These are phyloP conservation scores for Arabidopsis hybrid DNA, from an alignment of 441 rosid species.

Conservation along the genomic window DNA sequence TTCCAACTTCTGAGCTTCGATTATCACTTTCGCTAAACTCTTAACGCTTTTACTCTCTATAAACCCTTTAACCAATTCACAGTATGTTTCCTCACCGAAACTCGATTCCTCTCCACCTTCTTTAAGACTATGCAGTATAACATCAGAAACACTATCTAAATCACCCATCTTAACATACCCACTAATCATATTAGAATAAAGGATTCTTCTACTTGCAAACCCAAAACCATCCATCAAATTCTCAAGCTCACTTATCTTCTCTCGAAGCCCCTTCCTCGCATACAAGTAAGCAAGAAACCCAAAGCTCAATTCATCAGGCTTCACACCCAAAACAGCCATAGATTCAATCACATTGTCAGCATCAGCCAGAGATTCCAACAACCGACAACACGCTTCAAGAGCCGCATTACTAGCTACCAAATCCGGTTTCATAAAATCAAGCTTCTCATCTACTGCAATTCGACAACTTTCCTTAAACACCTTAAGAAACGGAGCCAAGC, in stretches of 20 bases:
- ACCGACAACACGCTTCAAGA: slow-evolving; percentile 71
- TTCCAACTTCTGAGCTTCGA: slow-evolving; percentile 81
- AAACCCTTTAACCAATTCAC: slow-evolving; percentile 76
- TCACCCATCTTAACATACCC: slow-evolving; percentile 71
- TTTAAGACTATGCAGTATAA: slow-evolving; percentile 54
- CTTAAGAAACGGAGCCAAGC: slow-evolving; percentile 57
- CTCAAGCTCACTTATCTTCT: slow-evolving; percentile 73
- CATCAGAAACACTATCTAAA: slow-evolving; percentile 60
- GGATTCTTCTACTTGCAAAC: slow-evolving; percentile 50
- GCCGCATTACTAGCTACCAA: slow-evolving; percentile 79
- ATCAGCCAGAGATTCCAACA: slow-evolving; percentile 65
- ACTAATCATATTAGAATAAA: slow-evolving; percentile 66
- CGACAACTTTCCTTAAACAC: slow-evolving; percentile 76
- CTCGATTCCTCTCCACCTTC: slow-evolving; percentile 45
- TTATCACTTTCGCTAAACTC: slow-evolving; percentile 70
- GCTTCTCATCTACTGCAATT: slow-evolving; percentile 77
- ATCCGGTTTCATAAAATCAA: slow-evolving; percentile 80
- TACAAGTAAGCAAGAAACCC: slow-evolving; percentile 83
- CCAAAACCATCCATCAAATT: slow-evolving; percentile 64
- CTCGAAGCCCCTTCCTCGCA: slow-evolving; percentile 68
- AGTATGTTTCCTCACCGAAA: slow-evolving; percentile 64
- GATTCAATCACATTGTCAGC: slow-evolving; percentile 73
- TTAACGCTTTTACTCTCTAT: slow-evolving; percentile 62
- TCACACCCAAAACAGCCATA: slow-evolving; percentile 75
- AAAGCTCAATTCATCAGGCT: slow-evolving; percentile 76